Evolutionary conservation across 176 grass and related monocot species (phyloP).

Genomic region (Melocanna baccifera): DNA sequence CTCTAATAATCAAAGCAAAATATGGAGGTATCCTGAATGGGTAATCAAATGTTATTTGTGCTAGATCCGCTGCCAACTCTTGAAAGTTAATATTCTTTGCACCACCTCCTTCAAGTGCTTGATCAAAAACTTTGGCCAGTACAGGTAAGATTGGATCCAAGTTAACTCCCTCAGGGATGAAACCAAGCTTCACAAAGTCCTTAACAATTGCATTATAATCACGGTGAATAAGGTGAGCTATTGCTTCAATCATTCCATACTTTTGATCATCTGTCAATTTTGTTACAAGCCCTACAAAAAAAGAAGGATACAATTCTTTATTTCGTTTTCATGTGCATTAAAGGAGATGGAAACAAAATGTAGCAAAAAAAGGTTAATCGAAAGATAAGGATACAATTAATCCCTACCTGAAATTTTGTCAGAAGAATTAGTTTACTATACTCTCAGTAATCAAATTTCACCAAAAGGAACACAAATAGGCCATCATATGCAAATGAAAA

Average conservation of each 20-base stretch:
- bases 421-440: neutral
- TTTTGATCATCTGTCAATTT: conserved; percentile 93
- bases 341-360: neutral
- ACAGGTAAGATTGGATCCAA: conserved; percentile 91
- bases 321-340: neutral
- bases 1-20: conserved; percentile 98
- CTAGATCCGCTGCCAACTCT: conserved; percentile 92
- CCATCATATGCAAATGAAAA: neutral
- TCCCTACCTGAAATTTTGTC: neutral
- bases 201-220: conserved; percentile 92
- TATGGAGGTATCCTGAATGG: conserved; percentile 95
- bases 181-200: conserved; percentile 96
- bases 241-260: conserved; percentile 98
- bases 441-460: neutral
- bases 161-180: conserved; percentile 95
- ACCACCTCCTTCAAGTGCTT: conserved; percentile 95
- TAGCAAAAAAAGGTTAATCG: neutral
- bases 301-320: neutral
- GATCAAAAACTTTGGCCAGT: conserved; percentile 95
- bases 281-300: conserved; percentile 83
- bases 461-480: conserved; percentile 1
- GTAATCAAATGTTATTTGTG: conserved; percentile 99
- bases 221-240: conserved; percentile 98
- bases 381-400: neutral
- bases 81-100: conserved; percentile 99